These are phyloP conservation scores for Aspergillus olivimuriae DNA, from an alignment of 495 filamentous ascomycete species.

Conservation along the genomic window DNA sequence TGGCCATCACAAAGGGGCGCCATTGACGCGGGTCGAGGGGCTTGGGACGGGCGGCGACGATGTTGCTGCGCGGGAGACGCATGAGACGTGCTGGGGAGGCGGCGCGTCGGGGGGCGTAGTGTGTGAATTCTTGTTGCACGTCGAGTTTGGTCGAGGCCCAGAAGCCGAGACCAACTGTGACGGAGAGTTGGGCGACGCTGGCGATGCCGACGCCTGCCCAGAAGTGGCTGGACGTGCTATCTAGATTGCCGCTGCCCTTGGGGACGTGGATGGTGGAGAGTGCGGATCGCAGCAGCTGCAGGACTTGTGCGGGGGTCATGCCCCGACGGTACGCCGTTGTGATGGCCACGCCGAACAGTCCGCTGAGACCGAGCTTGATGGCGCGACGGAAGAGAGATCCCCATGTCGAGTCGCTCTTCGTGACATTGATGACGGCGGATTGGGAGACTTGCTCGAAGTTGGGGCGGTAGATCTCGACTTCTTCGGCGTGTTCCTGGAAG, in stretches of 20 bases:
- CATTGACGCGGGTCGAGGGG: slow-evolving; percentile 32
- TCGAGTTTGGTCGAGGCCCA: slow-evolving; percentile 21
- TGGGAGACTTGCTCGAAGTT: slow-evolving; percentile 18
- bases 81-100: slow-evolving; percentile 7
- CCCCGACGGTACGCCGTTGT: slow-evolving; percentile 9
- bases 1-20: slow-evolving; percentile 25
- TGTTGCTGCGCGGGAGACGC: slow-evolving; percentile 3
- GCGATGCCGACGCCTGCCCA: slow-evolving; percentile 17
- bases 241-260: background rate
- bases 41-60: background rate
- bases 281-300: slow-evolving; percentile 2
- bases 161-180: slow-evolving; percentile 13
- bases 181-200: slow-evolving; percentile 10
- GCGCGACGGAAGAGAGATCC: background rate
- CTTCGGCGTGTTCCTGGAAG: slow-evolving; percentile 15
- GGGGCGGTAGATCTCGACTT: slow-evolving; percentile 16
- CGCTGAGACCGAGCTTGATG: slow-evolving; percentile 11
- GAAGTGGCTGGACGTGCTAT: slow-evolving; percentile 2
- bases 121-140: slow-evolving; percentile 21
- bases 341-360: slow-evolving; percentile 5
- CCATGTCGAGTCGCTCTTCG: background rate
- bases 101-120: slow-evolving; percentile 14
- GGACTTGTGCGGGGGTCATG: slow-evolving; percentile 1
- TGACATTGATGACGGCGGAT: slow-evolving; percentile 10
- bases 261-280: background rate